Evolutionary conservation across 768 basidiomycete genomes (phyloP), one percentile per base, ranked within the genome.

Genomic region (Mycena indigotica): DNA sequence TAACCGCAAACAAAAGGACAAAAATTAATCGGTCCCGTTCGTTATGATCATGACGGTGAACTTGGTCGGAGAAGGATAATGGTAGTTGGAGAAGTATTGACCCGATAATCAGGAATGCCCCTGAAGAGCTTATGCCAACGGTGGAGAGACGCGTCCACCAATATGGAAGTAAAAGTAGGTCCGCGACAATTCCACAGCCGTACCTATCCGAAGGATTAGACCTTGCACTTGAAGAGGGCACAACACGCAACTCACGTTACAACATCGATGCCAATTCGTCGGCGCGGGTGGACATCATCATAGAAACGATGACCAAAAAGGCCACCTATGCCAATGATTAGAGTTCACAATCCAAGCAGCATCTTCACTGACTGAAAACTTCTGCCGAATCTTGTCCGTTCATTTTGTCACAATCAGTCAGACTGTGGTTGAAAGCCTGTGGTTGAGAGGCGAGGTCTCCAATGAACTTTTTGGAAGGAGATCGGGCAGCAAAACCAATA

Each of bases 131-230:
- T 52, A 77, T 69, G 3, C 69, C 69, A 13, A 67, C 67, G 0
- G 71, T 75, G 1, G 74, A 70, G 30, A 60, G 66, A 23, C 70
- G 67, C 1, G 71, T 70, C 51, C 65, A 74, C 74, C 74, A 76
- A 52, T 76, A 76, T 44, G 67, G 56, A 44, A 68, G 39, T 6
- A 64, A 55, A 3, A 73, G 58, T 21, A 65, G 3, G 6, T 41
- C 41, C 4, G 45, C 44, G n/a, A 64, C 4, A 17, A 55, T 12
- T 21, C 41, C 26, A 24, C 70, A 26, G 3, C 52, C 44, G 3
- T n/a, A n/a, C 38, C 2, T 8, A 72, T 73, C 17, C 32, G 32
- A 35, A 17, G 32, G 8, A 8, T 8, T 8, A 8, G 17, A 35
- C 32, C 8, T 35, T 35, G 17, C 8, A 35, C 8, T 8, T 35